Evolutionary conservation across 2,329 filamentous ascomycete species (phyloP).

Genomic region (Trichophyton rubrum): DNA sequence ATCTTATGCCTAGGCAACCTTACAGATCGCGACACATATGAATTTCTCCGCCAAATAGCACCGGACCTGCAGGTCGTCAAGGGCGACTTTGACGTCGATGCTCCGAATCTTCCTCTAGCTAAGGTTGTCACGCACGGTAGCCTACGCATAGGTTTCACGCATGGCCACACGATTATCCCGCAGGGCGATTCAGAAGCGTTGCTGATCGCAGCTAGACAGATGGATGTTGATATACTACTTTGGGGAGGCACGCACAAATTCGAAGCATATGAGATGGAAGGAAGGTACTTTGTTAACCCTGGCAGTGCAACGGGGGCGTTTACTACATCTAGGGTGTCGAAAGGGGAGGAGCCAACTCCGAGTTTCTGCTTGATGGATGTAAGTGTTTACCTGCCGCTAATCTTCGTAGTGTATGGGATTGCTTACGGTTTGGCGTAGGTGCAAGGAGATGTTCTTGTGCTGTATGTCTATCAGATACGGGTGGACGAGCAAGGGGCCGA

Average conservation of each 20-base stretch:
- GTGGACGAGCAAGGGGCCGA: slow-evolving; percentile 65
- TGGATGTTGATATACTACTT: slow-evolving; percentile 57
- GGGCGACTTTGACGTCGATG: slow-evolving; percentile 56
- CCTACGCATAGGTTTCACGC: slow-evolving; percentile 57
- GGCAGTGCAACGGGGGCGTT: slow-evolving; percentile 56
- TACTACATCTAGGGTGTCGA: slow-evolving; percentile 48
- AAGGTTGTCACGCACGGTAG: slow-evolving; percentile 60
- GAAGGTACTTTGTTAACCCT: slow-evolving; percentile 59
- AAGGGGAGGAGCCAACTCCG: slow-evolving; percentile 64
- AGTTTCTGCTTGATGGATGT: slow-evolving; percentile 98
- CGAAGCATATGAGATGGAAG: slow-evolving; percentile 60
- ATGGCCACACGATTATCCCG: slow-evolving; percentile 56
- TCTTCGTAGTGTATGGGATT: neutral
- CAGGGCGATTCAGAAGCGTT: slow-evolving; percentile 56
- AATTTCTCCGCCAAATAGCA: slow-evolving; percentile 62
- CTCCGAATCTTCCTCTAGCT: slow-evolving; percentile 51
- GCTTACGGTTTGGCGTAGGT: slow-evolving; percentile 44
- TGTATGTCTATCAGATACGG: slow-evolving; percentile 84
- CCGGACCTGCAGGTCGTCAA: slow-evolving; percentile 61
- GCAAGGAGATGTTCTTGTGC: slow-evolving; percentile 86
- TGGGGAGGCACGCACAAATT: slow-evolving; percentile 60
- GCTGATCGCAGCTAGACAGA: slow-evolving; percentile 55
- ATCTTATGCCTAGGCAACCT: slow-evolving; percentile 70
- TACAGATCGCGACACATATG: slow-evolving; percentile 67
- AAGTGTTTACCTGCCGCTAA: slow-evolving; percentile 33